These are phyloP conservation scores for Hevea brasiliensis DNA, from an alignment of 345 rosid genomes.

Conservation along the genomic window DNA sequence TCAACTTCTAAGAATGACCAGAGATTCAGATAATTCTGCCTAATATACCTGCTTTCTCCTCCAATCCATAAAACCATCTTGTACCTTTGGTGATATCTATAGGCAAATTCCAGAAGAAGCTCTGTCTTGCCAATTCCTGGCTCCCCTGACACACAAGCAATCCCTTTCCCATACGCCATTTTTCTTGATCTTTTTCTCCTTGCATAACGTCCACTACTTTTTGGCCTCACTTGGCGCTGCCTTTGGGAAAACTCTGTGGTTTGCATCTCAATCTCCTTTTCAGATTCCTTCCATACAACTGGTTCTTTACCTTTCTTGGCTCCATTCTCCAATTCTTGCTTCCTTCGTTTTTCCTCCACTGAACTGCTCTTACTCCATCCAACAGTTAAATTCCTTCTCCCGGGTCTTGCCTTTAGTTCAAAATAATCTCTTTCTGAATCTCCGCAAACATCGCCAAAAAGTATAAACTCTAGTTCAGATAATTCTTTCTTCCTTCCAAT, in stretches of 20 bases:
- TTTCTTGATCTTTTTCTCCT: conserved; percentile 70
- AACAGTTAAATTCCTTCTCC: conserved; percentile 63
- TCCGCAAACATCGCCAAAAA: conserved; percentile 79
- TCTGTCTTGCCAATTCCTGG: conserved; percentile 94
- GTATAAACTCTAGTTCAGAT: conserved; percentile 79
- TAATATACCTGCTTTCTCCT: conserved; percentile 79
- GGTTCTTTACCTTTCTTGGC: conserved; percentile 83
- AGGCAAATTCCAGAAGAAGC: conserved; percentile 90
- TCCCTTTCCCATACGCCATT: conserved; percentile 74
- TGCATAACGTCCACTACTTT: conserved; percentile 40
- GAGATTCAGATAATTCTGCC: conserved; percentile 87
- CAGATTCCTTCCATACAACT: conserved; percentile 91
- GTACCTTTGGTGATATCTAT: conserved; percentile 82
- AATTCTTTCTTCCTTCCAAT: conserved; percentile 90
- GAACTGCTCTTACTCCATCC: conserved; percentile 67
- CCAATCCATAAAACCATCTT: conserved; percentile 96
- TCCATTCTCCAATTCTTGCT: conserved; percentile 26
- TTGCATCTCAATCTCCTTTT: conserved; percentile 92
- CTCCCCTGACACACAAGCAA: conserved; percentile 87
- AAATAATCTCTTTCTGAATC: conserved; percentile 79
- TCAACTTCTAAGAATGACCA: conserved; percentile 77
- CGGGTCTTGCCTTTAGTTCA: conserved; percentile 73
- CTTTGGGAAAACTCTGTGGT: conserved; percentile 40
- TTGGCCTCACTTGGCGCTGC: conserved; percentile 35
- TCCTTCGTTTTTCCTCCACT: conserved; percentile 48